Percentiles rank a stretch among this genome's conserved stretches.
Conservation (phyloP, 306 rosid genomes). For the Adenanthera pavonina region DNA sequence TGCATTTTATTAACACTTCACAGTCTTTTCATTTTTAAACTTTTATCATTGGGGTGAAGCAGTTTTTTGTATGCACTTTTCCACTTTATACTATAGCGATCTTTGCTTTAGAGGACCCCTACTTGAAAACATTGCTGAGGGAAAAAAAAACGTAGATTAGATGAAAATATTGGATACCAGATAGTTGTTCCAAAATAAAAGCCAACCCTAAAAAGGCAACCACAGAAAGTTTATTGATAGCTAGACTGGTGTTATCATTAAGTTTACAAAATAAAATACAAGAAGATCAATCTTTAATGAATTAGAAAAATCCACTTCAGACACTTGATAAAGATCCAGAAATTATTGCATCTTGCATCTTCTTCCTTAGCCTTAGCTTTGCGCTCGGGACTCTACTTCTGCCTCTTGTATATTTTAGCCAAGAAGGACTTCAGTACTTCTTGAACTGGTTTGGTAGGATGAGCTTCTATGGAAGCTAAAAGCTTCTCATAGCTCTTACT, state of each 20-base stretch:
- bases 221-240: conserved; percentile 3
- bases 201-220: neutral
- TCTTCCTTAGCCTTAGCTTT: neutral
- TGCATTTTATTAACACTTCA: too few relatives aligned
- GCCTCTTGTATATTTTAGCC: conserved; percentile 90
- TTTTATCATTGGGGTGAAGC: too few relatives aligned
- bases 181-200: neutral
- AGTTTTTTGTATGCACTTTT: too few relatives aligned
- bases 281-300: conserved; percentile 18
- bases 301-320: neutral
- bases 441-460: conserved; percentile 77
- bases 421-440: conserved; percentile 88
- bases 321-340: conserved; percentile 7
- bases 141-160: too few relatives aligned
- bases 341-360: conserved; percentile 36
- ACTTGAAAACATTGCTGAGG: too few relatives aligned
- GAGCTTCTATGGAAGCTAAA: conserved; percentile 70
- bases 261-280: conserved; percentile 40
- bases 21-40: too few relatives aligned
- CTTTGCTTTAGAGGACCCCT: too few relatives aligned
- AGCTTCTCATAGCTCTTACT: conserved; percentile 67
- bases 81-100: too few relatives aligned
- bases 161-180: too few relatives aligned
- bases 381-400: conserved; percentile 55
- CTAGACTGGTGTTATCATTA: conserved; percentile 19